Base-by-base conservation (phyloP, 352 stramenopile species). In the Phytophthora palmivora region DNA sequence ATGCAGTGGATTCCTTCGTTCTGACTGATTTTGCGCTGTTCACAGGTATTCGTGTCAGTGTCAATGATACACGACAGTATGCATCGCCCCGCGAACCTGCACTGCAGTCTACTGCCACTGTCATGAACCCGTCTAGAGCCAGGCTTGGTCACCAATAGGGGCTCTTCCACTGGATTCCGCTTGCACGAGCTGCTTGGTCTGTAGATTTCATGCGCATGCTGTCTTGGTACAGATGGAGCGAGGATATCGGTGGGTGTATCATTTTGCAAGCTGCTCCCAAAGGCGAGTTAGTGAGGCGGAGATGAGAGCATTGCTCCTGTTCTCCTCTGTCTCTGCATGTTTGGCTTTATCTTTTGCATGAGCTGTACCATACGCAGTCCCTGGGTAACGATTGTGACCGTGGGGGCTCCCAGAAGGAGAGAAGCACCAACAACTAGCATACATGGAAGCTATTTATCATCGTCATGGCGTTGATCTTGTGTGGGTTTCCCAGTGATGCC, bases 51-150 rank as follows among this genome's bases (percentile, higher is more conserved):
- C 65, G 84, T 93, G 14, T 93, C 84, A 5, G 81, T 93, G 42
- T 88, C 84, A n/a, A 88, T 93, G 76, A 85, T 93, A 46, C 80
- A 91, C 63, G 84, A 93, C 63, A 77, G 70, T 33, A 76, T 91
- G 63, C 79, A 90, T 50, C 82, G 81, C n/a, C 78, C 84, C 14
- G 78, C 82, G 12, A 91, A 91, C 62, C 61, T 93, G 36, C 84
- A 93, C 73, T 93, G 84, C 79, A 91, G 80, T 49, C 67, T 91
- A 28, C 68, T 91, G 37, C 84, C 84, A 24, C 71, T 93, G 26
- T 89, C 82, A 58, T 92, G 79, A 81, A 69, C 19, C 19, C 50
- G 33, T n/a, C 21, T 37, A 52, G 34, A 54, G 18, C 46, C 50
- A 62, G 43, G 18, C 37, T 51, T 49, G 37, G 7, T 39, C 38